Evolutionary conservation across 1,139 yeast genomes (phyloP), one percentile per base, ranked within the genome.

Genomic region (Geotrichum citri-aurantii): DNA sequence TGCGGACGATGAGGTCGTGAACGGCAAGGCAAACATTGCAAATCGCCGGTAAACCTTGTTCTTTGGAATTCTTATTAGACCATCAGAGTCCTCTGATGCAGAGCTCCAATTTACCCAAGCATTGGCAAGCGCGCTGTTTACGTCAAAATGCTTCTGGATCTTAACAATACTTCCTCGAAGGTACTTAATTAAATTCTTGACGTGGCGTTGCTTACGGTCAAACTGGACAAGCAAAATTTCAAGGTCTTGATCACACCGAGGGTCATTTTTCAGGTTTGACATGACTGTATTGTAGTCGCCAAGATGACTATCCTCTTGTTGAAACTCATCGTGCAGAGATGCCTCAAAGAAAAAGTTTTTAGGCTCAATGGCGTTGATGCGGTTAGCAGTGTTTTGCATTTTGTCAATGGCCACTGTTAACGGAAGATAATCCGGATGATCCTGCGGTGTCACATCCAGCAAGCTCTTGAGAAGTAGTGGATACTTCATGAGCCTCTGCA

Each of bases 401-500:
- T 62, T 62, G 12, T 58, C 57, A 26, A 62, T 56, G 1, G 77
- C 76, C 19, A 61, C 58, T 44, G 64, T 63, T 11, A 75, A 56
- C 7, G 66, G 57, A 7, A 26, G 58, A 59, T 69, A 69, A 59
- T 75, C 78, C 0, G 67, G 66, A 48, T 72, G 75, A 19, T 57
- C 61, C 7, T 57, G 61, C 0, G 68, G 64, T 0, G 76, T 73
- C 48, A 56, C 62, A 27, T 69, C 62, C 3, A 71, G 55, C 50
- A 73, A 55, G 19, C 70, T 61, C 17, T 63, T 62, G 29, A 76
- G 58, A 26, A 76, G 65, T 42, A 76, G 61, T 0, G 78, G 79
- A 57, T 76, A 76, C 62, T 75, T 75, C 52, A 74, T 66, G 31
- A 76, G 60, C 33, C 79, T 65, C 63, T 76, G 79, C 17, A 76